phyloP scores from a whole-genome alignment of 2,329 filamentous ascomycete species.

The Pseudogymnoascus sp. region DNA sequence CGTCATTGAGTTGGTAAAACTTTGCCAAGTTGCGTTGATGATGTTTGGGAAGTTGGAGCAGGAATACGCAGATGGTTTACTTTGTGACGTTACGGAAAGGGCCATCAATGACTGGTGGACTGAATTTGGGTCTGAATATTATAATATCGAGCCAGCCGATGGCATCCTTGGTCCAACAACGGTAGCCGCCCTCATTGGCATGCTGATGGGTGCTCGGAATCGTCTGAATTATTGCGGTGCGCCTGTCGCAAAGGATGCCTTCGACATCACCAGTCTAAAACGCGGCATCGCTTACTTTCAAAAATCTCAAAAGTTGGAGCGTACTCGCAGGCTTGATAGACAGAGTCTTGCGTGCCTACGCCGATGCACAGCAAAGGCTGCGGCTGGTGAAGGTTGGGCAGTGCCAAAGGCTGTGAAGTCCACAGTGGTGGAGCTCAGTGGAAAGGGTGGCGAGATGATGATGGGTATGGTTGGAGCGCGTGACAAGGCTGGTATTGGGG shows the following conservation, averaged over 20 bases:
- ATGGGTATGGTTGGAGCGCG: constrained; percentile 83
- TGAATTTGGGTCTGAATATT: constrained; percentile 84
- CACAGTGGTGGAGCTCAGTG: constrained; percentile 85
- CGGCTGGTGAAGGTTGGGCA: constrained; percentile 81
- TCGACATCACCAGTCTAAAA: constrained; percentile 77
- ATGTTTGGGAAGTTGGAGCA: constrained; percentile 82
- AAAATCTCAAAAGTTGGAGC: constrained; percentile 74
- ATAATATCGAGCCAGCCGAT: constrained; percentile 86
- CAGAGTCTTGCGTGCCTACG: constrained; percentile 77
- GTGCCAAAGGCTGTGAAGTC: constrained; percentile 93
- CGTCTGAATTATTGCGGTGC: constrained; percentile 77
- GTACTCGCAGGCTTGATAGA: constrained; percentile 72
- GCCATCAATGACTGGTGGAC: constrained; percentile 95
- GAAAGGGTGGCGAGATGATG: constrained; percentile 88
- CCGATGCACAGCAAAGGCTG: constrained; percentile 79
- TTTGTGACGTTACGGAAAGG: constrained; percentile 88
- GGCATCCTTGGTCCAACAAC: constrained; percentile 89
- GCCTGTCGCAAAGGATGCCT: constrained; percentile 82
- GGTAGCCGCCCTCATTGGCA: constrained; percentile 77
- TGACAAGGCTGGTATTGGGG: constrained; percentile 83
- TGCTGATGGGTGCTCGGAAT: constrained; percentile 84
- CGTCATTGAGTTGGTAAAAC: constrained; percentile 80
- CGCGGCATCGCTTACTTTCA: constrained; percentile 83
- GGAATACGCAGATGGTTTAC: constrained; percentile 82
- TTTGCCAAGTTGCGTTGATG: constrained; percentile 83